phyloP scores from a whole-genome alignment of 768 basidiomycete species.

The Boletellus emodensis region DNA sequence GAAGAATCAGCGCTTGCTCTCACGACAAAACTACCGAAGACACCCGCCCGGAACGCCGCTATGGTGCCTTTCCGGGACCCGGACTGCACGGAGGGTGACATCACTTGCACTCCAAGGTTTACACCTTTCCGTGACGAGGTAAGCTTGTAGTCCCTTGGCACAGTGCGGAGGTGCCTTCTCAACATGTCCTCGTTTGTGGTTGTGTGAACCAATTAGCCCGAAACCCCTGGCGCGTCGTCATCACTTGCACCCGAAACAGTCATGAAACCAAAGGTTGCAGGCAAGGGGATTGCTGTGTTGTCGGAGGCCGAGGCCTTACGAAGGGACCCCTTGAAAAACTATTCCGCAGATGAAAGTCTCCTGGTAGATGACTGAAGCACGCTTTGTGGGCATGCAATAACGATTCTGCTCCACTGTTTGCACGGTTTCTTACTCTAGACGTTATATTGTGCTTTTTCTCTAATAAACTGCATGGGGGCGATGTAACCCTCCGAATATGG shows the following conservation, averaged over 20 bases:
- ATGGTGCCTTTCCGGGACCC: slow-evolving; percentile 42
- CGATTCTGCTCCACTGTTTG: slow-evolving; percentile 7
- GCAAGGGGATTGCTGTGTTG: slow-evolving; percentile 39
- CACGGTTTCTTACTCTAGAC: not conserved
- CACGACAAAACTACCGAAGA: slow-evolving; percentile 29
- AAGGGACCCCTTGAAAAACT: slow-evolving; percentile 80
- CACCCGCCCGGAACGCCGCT: slow-evolving; percentile 30
- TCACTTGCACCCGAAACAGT: slow-evolving; percentile 47
- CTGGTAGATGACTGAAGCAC: slow-evolving; percentile 22
- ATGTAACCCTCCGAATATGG: slow-evolving; percentile 5
- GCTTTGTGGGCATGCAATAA: not conserved
- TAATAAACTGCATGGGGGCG: slow-evolving; percentile 1
- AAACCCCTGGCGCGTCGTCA: slow-evolving; percentile 24
- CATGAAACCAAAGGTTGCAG: slow-evolving; percentile 59
- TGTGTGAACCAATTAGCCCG: slow-evolving; percentile 15
- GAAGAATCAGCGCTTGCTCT: slow-evolving; percentile 31
- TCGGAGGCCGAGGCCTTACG: slow-evolving; percentile 76
- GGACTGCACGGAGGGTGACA: slow-evolving; percentile 17
- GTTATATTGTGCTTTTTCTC: slow-evolving; percentile 4
- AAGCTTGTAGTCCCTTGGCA: slow-evolving; percentile 21
- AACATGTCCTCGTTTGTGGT: not conserved
- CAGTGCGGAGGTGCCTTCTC: slow-evolving; percentile 5
- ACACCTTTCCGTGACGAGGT: slow-evolving; percentile 75
- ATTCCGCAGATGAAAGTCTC: slow-evolving; percentile 32
- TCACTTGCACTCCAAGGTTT: slow-evolving; percentile 54